Conservation (phyloP, 2,329 filamentous ascomycete genomes). For the Sclerotinia glacialis region DNA sequence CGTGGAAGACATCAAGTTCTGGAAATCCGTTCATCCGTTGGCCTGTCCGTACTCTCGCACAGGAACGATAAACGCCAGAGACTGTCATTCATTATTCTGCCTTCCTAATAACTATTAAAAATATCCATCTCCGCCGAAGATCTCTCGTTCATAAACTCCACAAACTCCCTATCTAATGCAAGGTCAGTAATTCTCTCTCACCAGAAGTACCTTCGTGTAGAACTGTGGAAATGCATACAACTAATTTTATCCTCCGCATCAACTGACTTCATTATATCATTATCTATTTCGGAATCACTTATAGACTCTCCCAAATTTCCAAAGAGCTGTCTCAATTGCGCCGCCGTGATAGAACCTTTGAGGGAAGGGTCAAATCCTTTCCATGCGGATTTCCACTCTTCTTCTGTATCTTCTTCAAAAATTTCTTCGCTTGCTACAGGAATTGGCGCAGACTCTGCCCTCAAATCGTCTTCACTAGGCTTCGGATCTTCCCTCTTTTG, state of each 20-base stretch:
- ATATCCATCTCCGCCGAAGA: slow-evolving; percentile 24
- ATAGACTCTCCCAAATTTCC: slow-evolving; percentile 39
- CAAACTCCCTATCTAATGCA: slow-evolving; percentile 39
- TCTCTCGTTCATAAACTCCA: slow-evolving; percentile 40
- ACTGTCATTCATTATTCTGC: background rate
- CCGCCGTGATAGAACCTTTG: slow-evolving; percentile 40
- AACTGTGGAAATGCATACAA: slow-evolving; percentile 36
- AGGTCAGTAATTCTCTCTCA: slow-evolving; percentile 1
- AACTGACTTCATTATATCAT: slow-evolving; percentile 39
- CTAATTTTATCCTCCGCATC: slow-evolving; percentile 41
- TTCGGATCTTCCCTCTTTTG: background rate
- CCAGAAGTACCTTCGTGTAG: background rate
- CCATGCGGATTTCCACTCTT: slow-evolving; percentile 41
- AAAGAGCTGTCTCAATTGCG: slow-evolving; percentile 41
- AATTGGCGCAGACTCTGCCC: background rate
- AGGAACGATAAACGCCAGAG: background rate
- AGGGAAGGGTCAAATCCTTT: slow-evolving; percentile 40
- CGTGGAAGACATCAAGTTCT: background rate
- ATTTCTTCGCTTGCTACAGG: slow-evolving; percentile 8
- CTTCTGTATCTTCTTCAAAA: slow-evolving; percentile 29
- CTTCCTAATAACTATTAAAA: slow-evolving; percentile 24
- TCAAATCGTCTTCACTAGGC: background rate
- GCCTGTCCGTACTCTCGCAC: too few species aligned
- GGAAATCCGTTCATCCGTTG: background rate
- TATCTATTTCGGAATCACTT: slow-evolving; percentile 40